A percentile compares a stretch with the other conserved stretches of the same genome.
These are phyloP conservation scores for Capsicum rhomboideum DNA, from an alignment of 257 asterid species.

Conservation along the genomic window DNA sequence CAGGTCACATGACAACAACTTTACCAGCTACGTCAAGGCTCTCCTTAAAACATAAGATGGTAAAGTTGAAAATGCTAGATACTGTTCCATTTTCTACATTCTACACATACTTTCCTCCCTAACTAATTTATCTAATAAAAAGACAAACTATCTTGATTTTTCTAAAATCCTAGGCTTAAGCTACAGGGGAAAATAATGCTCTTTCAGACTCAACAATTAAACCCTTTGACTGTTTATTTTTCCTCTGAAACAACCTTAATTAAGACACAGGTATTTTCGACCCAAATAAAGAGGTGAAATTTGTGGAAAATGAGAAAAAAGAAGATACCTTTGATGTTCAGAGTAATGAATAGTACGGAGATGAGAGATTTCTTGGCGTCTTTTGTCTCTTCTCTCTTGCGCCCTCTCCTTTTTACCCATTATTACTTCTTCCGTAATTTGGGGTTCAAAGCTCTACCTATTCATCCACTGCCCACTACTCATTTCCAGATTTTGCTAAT, in stretches of 20 bases:
- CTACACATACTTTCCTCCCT: no score
- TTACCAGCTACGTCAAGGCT: no score
- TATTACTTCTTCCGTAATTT: not conserved
- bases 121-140: no score
- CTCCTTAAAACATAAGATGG: no score
- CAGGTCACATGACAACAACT: no score
- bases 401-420: conserved; percentile 69
- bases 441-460: not conserved
- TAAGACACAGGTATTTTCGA: not conserved
- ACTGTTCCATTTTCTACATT: not conserved
- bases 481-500: not conserved
- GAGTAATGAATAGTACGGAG: conserved; percentile 78
- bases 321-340: conserved; percentile 54
- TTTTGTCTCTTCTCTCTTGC: conserved; percentile 64
- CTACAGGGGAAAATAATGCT: not conserved
- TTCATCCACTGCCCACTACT: not conserved
- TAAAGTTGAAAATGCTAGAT: not conserved
- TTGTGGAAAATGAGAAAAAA: no score
- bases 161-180: not conserved
- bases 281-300: not conserved
- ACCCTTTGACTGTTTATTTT: not conserved
- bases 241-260: not conserved
- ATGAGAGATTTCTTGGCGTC: conserved; percentile 68
- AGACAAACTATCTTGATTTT: no score
- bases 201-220: not conserved